These are phyloP conservation scores for Sporothrix brunneoviolacea DNA, from an alignment of 2,329 filamentous ascomycete genomes.

Conservation along the genomic window DNA sequence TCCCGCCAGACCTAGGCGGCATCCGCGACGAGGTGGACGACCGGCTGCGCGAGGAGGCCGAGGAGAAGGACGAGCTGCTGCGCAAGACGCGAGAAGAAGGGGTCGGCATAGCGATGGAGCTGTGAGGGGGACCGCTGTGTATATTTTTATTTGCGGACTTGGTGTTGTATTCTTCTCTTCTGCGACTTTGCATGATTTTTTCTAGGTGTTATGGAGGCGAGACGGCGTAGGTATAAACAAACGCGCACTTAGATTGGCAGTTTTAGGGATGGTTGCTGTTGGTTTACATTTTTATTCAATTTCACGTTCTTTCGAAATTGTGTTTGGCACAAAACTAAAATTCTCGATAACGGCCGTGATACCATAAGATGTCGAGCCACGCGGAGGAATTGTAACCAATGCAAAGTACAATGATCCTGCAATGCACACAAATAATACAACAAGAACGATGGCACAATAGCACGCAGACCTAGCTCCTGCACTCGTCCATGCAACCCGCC, in stretches of 20 bases:
- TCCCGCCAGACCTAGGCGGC: slow-evolving; percentile 68
- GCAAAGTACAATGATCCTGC: neutral
- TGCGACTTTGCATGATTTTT: neutral
- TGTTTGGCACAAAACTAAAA: too few relatives aligned
- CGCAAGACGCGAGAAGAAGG: slow-evolving; percentile 51
- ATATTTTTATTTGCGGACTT: too few relatives aligned
- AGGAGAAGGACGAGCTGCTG: slow-evolving; percentile 49
- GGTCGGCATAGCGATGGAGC: slow-evolving; percentile 51
- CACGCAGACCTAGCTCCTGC: too few relatives aligned
- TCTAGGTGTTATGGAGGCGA: slow-evolving; percentile 2
- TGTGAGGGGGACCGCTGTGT: neutral
- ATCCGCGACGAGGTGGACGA: slow-evolving; percentile 65
- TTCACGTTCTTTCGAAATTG: neutral
- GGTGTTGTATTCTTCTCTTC: too few relatives aligned
- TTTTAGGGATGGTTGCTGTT: too few relatives aligned
- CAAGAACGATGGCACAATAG: too few relatives aligned
- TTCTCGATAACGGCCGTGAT: neutral
- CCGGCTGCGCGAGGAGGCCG: slow-evolving; percentile 56
- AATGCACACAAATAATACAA: neutral
- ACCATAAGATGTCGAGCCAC: neutral
- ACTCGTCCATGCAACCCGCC: too few relatives aligned
- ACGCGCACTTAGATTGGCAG: too few relatives aligned
- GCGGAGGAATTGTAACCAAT: neutral
- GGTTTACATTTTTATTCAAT: neutral
- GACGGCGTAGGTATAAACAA: slow-evolving; percentile 1